phyloP scores from a whole-genome alignment of 2,329 filamentous ascomycete genomes.

The Sphaerostilbella broomeana region DNA sequence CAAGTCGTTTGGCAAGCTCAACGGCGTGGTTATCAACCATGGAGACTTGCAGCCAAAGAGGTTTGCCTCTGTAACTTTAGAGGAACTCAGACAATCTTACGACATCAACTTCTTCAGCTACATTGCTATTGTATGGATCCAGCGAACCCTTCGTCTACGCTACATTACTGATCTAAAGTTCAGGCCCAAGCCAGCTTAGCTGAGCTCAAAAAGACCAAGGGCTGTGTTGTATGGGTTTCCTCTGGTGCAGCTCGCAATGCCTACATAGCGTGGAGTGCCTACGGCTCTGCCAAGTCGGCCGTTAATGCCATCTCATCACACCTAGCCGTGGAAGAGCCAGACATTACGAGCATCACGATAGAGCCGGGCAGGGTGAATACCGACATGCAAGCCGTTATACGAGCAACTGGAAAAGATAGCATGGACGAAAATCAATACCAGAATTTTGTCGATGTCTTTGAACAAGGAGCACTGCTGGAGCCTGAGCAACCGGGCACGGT shows the following conservation, averaged over 20 bases:
- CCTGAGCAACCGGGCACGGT: constrained; percentile 82
- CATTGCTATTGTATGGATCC: constrained; percentile 59
- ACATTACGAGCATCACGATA: constrained; percentile 65
- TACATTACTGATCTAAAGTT: constrained; percentile 6
- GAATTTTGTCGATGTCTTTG: constrained; percentile 62
- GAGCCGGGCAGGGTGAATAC: constrained; percentile 81
- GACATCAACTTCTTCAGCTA: constrained; percentile 84
- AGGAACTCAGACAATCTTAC: constrained; percentile 70
- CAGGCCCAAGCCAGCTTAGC: constrained; percentile 66
- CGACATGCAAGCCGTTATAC: constrained; percentile 78
- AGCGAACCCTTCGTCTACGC: background rate
- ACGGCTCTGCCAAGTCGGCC: constrained; percentile 77
- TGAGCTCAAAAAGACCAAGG: constrained; percentile 59
- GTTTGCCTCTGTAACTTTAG: constrained; percentile 58
- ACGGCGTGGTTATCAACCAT: constrained; percentile 85
- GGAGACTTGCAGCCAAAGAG: constrained; percentile 71
- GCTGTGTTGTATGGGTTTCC: constrained; percentile 70
- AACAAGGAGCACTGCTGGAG: constrained; percentile 64
- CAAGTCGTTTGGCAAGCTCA: constrained; percentile 62
- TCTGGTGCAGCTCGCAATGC: constrained; percentile 65
- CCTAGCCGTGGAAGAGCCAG: constrained; percentile 67
- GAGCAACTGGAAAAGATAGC: constrained; percentile 48
- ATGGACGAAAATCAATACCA: constrained; percentile 55
- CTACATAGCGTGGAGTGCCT: constrained; percentile 70
- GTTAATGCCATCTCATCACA: constrained; percentile 73